Conservation (phyloP, 1,284 basidiomycete species). For the Cerioporus squamosus region DNA sequence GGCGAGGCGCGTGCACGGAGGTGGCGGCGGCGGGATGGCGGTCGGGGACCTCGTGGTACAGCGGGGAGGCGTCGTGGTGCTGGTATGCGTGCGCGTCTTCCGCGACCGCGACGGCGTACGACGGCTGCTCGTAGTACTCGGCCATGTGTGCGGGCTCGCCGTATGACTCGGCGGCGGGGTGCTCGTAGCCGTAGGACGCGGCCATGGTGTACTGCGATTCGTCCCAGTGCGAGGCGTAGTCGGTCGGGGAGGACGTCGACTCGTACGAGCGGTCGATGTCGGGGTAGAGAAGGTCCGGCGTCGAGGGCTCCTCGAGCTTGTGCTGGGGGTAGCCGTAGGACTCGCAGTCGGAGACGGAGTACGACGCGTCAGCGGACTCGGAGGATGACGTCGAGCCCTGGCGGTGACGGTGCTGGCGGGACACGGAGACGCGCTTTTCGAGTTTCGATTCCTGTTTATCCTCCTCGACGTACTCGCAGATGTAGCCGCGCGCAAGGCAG, state of each 20-base stretch:
- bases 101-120: slow-evolving; percentile 7
- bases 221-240: slow-evolving; percentile 11
- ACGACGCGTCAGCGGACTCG: slow-evolving; percentile 8
- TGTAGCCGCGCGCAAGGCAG: slow-evolving; percentile 42
- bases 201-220: slow-evolving; percentile 8
- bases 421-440: slow-evolving; percentile 6
- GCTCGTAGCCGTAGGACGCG: slow-evolving; percentile 4
- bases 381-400: slow-evolving; percentile 16
- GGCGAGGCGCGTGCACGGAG: slow-evolving; percentile 25
- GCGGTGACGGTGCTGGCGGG: slow-evolving; percentile 15
- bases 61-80: neutral
- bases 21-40: slow-evolving; percentile 6
- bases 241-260: slow-evolving; percentile 5
- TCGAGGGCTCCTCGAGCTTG: slow-evolving; percentile 25
- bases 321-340: slow-evolving; percentile 14
- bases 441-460: slow-evolving; percentile 26
- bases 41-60: slow-evolving; percentile 11
- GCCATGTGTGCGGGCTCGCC: neutral
- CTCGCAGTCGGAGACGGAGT: slow-evolving; percentile 7
- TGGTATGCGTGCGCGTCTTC: slow-evolving; percentile 5
- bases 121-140: slow-evolving; percentile 15
- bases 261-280: slow-evolving; percentile 7
- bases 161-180: slow-evolving; percentile 1
- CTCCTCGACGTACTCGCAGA: slow-evolving; percentile 44
- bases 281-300: slow-evolving; percentile 20